Base-by-base conservation (phyloP, 2,329 filamentous ascomycete genomes). In the Neoarthrinium moseri region DNA sequence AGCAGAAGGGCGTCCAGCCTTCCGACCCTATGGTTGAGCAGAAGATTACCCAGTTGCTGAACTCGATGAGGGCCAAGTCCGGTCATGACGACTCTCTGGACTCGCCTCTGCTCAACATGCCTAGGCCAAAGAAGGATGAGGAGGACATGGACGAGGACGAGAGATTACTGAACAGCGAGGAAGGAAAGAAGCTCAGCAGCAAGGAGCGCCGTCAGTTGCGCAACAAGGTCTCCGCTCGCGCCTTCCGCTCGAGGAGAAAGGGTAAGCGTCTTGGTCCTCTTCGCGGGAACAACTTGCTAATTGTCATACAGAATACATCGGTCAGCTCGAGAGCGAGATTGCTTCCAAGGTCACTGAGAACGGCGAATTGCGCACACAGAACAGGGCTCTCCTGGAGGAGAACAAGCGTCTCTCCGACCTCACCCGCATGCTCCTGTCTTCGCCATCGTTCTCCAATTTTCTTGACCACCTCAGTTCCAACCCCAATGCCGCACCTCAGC, bases 141-240 rank as follows among this genome's bases (percentile, higher is more conserved):
- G 91, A 96, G 51, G 92, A 97, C 43, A 97, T 99, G 92, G 94
- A 99, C 58, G 92, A 96, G 67, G 94, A 97, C 59, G 94, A 97
- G 76, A 81, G 89, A 55, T 77, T 96, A 8, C 77, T 96, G 18
- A 90, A 90, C n/a, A 96, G 91, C 50, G 94, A 99, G 61, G 92
- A 96, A 71, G 94, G 92, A 60, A 99, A 99, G 84, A 96, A 96
- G 75, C 80, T 99, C n/a, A 94, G 86, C 70, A 95, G 90, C 76
- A 97, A 97, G 73, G 91, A 97, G 71, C 86, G 94, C 50, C 86
- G 94, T 56, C 94, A 97, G 69, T 80, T 99, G n/a, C 84, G 94
- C 53, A 99, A 99, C 80, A 99, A 99, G 73, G 94, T 99, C 4
- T 99, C 94, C 33, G 94, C 94, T 51, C 89, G 94, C 56, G 92